These are phyloP conservation scores for Lichtheimia ramosa DNA, from an alignment of 371 early-diverging fungal species.

Conservation along the genomic window DNA sequence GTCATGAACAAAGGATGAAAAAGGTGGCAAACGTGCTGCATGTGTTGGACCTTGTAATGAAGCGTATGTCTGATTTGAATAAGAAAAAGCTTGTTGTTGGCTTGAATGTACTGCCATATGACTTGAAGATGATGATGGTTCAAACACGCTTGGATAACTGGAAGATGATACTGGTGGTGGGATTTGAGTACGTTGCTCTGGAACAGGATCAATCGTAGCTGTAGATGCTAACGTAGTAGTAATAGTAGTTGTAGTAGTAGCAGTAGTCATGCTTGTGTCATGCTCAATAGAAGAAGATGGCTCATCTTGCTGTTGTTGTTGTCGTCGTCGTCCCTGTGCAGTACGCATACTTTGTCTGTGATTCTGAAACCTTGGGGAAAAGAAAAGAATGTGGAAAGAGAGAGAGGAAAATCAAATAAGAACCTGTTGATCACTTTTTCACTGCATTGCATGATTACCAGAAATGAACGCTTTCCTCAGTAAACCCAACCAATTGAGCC, in stretches of 20 bases:
- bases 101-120: neutral
- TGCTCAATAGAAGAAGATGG: neutral
- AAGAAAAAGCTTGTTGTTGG: neutral
- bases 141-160: no score
- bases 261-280: neutral
- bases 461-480: conserved; percentile 27
- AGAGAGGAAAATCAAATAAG: neutral
- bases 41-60: no score
- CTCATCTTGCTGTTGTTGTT: neutral
- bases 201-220: neutral
- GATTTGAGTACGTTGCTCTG: neutral
- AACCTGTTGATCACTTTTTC: neutral
- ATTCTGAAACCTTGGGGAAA: conserved; percentile 27
- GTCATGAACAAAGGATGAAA: neutral
- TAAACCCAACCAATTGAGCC: conserved; percentile 18
- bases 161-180: no score
- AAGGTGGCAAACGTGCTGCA: neutral
- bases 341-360: conserved; percentile 20
- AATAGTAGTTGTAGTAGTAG: neutral
- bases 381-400: neutral
- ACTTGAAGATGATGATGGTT: no score
- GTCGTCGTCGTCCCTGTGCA: neutral
- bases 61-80: no score
- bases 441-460: conserved; percentile 19
- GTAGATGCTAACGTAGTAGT: neutral